phyloP scores from a whole-genome alignment of 345 rosid genomes.

The Cardamine resedifolia region DNA sequence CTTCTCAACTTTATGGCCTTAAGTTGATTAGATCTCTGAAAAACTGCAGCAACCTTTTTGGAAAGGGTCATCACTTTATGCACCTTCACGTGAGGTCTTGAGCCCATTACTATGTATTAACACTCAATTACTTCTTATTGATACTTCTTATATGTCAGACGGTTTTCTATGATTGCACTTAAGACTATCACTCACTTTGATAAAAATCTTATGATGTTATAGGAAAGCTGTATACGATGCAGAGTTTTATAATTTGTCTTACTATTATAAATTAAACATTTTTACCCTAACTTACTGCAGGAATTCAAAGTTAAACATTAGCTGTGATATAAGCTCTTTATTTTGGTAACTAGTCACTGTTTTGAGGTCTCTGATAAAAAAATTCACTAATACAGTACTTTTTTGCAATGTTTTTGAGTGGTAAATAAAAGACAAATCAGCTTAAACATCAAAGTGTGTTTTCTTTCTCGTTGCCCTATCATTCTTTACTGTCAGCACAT shows the following conservation, averaged over 20 bases:
- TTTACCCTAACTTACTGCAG: too few relatives aligned
- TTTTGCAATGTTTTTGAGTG: too few relatives aligned
- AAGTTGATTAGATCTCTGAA: not conserved
- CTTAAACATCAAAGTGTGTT: too few relatives aligned
- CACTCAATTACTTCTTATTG: not conserved
- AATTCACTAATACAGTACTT: too few relatives aligned
- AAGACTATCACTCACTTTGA: not conserved
- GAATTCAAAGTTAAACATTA: not conserved
- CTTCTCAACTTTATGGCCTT: not conserved
- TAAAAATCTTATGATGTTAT: not conserved
- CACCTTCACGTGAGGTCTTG: constrained; percentile 17
- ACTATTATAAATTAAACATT: too few relatives aligned
- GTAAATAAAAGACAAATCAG: too few relatives aligned
- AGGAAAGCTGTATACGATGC: not conserved
- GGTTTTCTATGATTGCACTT: not conserved
- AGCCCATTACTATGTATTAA: not conserved
- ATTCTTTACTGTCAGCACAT: not conserved
- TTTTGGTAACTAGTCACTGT: not conserved
- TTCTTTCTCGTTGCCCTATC: not conserved
- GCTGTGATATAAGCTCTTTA: not conserved
- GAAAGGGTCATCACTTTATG: constrained; percentile 24
- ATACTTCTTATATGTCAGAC: not conserved
- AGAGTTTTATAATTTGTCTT: not conserved
- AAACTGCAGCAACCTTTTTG: constrained; percentile 11
- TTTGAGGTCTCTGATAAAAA: too few relatives aligned